A percentile compares a stretch with the other conserved stretches of the same genome.
phyloP scores from a whole-genome alignment of 805 yeast genomes.

The Zygoascus bituminiphila region DNA sequence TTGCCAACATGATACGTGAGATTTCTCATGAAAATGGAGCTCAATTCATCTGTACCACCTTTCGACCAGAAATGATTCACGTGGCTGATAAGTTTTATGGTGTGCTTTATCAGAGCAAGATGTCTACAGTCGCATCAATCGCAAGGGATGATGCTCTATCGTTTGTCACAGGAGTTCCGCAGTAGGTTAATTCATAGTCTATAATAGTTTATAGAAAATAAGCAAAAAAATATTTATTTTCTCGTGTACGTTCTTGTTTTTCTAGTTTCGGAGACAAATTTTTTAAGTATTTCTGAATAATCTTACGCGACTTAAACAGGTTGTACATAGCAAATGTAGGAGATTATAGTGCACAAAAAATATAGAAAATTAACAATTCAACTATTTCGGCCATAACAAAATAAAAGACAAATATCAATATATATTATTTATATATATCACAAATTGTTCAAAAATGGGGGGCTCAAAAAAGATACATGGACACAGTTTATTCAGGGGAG shows the following conservation, averaged over 20 bases:
- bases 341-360: no score
- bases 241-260: no score
- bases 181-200: background rate
- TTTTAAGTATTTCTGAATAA: no score
- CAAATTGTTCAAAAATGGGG: no score
- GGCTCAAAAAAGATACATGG: no score
- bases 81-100: constrained; percentile 85
- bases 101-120: constrained; percentile 69
- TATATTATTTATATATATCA: no score
- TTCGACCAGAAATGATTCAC: constrained; percentile 84
- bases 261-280: no score
- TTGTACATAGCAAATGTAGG: no score
- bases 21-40: constrained; percentile 47
- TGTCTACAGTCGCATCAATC: constrained; percentile 69
- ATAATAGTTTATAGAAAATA: background rate
- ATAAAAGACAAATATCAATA: background rate
- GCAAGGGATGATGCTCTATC: constrained; percentile 63
- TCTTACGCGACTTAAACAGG: no score
- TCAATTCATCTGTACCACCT: constrained; percentile 94
- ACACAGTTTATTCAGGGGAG: constrained; percentile 9
- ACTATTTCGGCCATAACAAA: no score
- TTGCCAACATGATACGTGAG: constrained; percentile 63
- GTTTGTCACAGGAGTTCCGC: constrained; percentile 58
- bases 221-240: background rate
- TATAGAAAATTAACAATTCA: no score